phyloP scores from a whole-genome alignment of 2,329 filamentous ascomycete species.

The Emericellopsis cladophorae region DNA sequence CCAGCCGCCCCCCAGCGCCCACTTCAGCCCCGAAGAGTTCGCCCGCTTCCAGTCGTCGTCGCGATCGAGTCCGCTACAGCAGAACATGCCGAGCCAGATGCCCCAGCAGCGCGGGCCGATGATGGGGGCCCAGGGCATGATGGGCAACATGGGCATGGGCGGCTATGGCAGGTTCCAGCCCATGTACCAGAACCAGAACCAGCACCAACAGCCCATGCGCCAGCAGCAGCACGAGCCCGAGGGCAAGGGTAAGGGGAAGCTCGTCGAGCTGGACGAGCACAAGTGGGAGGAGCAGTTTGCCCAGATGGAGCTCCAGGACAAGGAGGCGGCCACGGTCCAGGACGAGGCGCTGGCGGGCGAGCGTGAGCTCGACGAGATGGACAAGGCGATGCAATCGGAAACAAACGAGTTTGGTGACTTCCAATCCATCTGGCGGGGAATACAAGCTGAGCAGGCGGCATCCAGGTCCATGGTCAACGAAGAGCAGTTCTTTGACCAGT shows the following conservation, averaged over 20 bases:
- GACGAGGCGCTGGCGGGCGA: constrained; percentile 65
- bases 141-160: constrained; percentile 26
- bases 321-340: constrained; percentile 39
- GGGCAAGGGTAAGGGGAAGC: constrained; percentile 74
- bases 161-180: constrained; percentile 39
- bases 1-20: constrained; percentile 41
- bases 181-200: constrained; percentile 31
- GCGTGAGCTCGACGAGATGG: constrained; percentile 77
- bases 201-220: constrained; percentile 22
- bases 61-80: neutral
- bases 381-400: constrained; percentile 54
- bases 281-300: constrained; percentile 97
- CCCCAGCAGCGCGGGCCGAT: constrained; percentile 45
- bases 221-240: constrained; percentile 34
- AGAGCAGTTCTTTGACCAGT: constrained; percentile 48
- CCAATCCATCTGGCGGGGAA: constrained; percentile 78
- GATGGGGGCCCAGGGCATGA: constrained; percentile 36
- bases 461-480: constrained; percentile 61
- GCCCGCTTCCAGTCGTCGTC: constrained; percentile 48
- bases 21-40: constrained; percentile 77
- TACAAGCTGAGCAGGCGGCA: constrained; percentile 62
- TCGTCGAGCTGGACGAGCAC: constrained; percentile 85
- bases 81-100: constrained; percentile 17
- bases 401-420: constrained; percentile 74
- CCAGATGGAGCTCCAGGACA: constrained; percentile 62